phyloP scores from a whole-genome alignment of 140 eudicot genomes.

The Cichorium intybus region DNA sequence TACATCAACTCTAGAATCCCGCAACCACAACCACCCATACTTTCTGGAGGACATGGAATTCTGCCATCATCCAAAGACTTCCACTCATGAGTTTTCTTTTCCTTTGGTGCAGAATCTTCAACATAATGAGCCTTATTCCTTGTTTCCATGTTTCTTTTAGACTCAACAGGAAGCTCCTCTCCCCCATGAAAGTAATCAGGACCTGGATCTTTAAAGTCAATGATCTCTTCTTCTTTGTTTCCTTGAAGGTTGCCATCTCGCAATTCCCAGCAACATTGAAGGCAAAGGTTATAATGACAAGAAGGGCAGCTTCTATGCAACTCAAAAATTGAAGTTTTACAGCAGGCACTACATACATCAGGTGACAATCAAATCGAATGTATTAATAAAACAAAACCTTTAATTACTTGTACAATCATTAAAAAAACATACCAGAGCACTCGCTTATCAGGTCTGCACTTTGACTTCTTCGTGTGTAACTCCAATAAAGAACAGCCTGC shows the following conservation, averaged over 20 bases:
- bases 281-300: conserved; percentile 44
- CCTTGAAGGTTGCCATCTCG: conserved; percentile 37
- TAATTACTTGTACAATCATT: background rate
- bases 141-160: no score
- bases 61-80: conserved; percentile 53
- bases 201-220: conserved; percentile 26
- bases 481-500: conserved; percentile 45
- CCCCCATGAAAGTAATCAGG: conserved; percentile 23
- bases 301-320: conserved; percentile 43
- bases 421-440: conserved; percentile 56
- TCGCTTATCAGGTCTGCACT: conserved; percentile 46
- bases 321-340: conserved; percentile 50
- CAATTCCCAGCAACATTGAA: conserved; percentile 46
- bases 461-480: conserved; percentile 25
- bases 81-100: conserved; percentile 38
- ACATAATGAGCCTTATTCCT: background rate
- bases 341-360: conserved; percentile 43
- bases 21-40: conserved; percentile 62
- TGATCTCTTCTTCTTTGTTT: conserved; percentile 17
- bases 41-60: conserved; percentile 66
- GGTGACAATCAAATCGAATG: conserved; percentile 2
- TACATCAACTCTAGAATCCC: conserved; percentile 45
- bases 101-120: conserved; percentile 11
- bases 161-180: background rate
- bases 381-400: background rate